phyloP scores from a whole-genome alignment of 768 basidiomycete species.

The Collybia nuda region DNA sequence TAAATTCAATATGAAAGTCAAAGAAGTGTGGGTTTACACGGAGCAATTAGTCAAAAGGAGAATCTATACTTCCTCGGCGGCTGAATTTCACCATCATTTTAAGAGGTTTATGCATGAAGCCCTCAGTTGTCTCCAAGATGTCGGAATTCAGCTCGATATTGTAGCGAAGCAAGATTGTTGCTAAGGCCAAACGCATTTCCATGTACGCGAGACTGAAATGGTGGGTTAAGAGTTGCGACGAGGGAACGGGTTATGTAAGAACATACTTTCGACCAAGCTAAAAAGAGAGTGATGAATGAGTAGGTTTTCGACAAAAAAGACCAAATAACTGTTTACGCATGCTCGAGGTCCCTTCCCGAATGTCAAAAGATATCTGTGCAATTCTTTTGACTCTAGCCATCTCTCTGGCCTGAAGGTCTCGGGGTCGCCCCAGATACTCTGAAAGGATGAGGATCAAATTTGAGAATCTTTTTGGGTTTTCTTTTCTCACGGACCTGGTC shows the following conservation, averaged over 20 bases:
- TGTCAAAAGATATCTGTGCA: constrained; percentile 23
- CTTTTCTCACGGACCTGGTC: constrained; percentile 2
- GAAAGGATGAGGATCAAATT: background rate
- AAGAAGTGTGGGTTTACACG: too few relatives aligned
- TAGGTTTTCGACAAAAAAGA: background rate
- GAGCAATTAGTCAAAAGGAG: constrained; percentile 1
- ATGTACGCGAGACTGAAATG: constrained; percentile 24
- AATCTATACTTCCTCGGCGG: constrained; percentile 1
- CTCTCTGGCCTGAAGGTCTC: constrained; percentile 32
- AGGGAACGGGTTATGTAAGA: background rate
- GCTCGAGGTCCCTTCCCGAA: constrained; percentile 31
- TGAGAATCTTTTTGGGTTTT: too few relatives aligned
- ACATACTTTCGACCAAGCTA: constrained; percentile 23
- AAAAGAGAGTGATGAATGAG: background rate
- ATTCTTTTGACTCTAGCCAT: constrained; percentile 28
- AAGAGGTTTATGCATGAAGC: constrained; percentile 28
- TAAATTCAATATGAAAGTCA: too few relatives aligned
- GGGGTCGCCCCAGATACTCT: constrained; percentile 30
- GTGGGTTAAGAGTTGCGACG: constrained; percentile 3
- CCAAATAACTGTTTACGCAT: constrained; percentile 21
- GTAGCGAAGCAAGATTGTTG: constrained; percentile 23
- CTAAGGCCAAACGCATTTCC: constrained; percentile 23
- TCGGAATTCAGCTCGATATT: constrained; percentile 18
- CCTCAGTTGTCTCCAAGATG: constrained; percentile 21
- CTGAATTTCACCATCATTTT: constrained; percentile 17